Conservation (phyloP, 345 rosid genomes). For the Excoecaria agallocha region DNA sequence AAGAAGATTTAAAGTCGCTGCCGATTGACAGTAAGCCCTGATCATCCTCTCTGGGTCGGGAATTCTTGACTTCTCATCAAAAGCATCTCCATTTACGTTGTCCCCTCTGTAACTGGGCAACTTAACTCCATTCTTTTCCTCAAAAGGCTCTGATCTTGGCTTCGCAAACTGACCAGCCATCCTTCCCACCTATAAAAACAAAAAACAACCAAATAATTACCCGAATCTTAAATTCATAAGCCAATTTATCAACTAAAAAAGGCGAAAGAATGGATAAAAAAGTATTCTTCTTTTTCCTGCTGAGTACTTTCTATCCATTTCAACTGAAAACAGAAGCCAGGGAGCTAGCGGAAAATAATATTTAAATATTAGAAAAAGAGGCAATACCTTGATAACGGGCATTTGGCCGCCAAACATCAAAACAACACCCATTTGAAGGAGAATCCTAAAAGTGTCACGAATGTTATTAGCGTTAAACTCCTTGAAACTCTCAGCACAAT, state of each 20-base stretch:
- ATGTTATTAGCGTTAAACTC: conserved; percentile 32
- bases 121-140: conserved; percentile 31
- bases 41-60: conserved; percentile 35
- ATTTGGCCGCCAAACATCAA: conserved; percentile 35
- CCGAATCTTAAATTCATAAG: neutral
- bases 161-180: conserved; percentile 36
- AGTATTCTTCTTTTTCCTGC: too few species aligned
- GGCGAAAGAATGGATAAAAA: too few species aligned
- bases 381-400: conserved; percentile 29
- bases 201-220: neutral
- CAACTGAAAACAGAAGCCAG: neutral
- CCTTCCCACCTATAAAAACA: conserved; percentile 25
- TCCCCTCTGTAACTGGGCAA: conserved; percentile 33
- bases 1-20: conserved; percentile 32
- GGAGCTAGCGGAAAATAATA: neutral
- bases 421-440: conserved; percentile 31
- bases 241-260: too few species aligned
- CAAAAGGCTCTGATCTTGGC: conserved; percentile 28
- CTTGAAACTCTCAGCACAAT: conserved; percentile 33
- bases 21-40: conserved; percentile 32
- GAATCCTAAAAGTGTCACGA: conserved; percentile 30
- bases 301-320: too few species aligned
- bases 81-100: conserved; percentile 28
- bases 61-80: conserved; percentile 25
- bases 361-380: too few species aligned